Evolutionary conservation across 1,139 yeast species (phyloP), one percentile per base, ranked within the genome.

Genomic region (Ogataea hybrid): DNA sequence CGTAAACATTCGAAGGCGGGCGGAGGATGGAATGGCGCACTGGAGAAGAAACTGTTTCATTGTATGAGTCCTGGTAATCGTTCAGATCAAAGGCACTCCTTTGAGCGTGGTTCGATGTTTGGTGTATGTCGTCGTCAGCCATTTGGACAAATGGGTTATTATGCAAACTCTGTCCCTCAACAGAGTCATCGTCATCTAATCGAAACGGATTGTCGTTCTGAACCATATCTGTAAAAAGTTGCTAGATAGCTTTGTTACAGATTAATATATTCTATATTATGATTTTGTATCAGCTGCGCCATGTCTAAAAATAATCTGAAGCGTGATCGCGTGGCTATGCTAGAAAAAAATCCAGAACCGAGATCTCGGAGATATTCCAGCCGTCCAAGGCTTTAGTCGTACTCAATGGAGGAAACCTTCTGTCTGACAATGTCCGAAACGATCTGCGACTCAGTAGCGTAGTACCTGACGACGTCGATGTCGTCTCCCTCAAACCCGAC

Each of bases 401-500:
- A 53, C 32, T 56, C 61, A 14, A 47, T 43, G 6, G 36, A 32
- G 1, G 51, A 40, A 25, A 46, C 47, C 32, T 45, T 47, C 43
- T 49, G 50, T 21, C 56, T 43, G 9, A 47, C 46, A 11, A 54
- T 43, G 4, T 41, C 42, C 5, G 52, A 39, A 4, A 39, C 32
- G 9, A 51, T 44, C 12, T 33, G 39, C 11, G 36, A 27, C 5
- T 27, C 25, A 33, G 29, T 28, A n/a, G 25, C 43, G 41, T 6
- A 43, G 25, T 49, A 58, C 4, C 46, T 45, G 16, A 59, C 45
- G 12, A 47, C 62, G 28, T 75, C 70, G 5, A 76, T 67, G 42
- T 63, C 65, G 48, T 77, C 78, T 0, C 81, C 81, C 20, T 71
- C 72, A 50, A 77, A 77, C 9, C 81, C 82, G n/a, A 76, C 63